Evolutionary conservation across 768 basidiomycete genomes (phyloP).

Genomic region (Phylloporus sp.): DNA sequence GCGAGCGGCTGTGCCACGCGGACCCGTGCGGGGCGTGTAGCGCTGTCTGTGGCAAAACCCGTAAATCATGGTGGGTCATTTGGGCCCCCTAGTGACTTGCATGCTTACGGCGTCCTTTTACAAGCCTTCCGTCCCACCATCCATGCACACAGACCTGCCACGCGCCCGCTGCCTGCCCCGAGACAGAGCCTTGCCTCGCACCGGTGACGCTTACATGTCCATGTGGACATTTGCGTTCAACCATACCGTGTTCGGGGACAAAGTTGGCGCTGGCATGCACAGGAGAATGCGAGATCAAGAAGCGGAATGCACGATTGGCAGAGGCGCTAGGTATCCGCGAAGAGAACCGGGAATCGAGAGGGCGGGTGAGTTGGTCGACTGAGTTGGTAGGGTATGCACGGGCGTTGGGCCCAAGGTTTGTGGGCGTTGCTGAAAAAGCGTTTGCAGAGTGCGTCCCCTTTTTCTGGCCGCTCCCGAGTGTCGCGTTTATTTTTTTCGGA

Average conservation of each 20-base stretch:
- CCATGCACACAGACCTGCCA: constrained; percentile 81
- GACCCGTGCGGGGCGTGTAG: constrained; percentile 78
- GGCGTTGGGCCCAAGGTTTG: constrained; percentile 51
- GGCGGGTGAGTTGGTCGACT: constrained; percentile 51
- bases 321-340: constrained; percentile 85
- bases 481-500: neutral
- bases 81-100: neutral
- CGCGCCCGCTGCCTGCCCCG: constrained; percentile 81
- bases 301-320: constrained; percentile 84
- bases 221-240: constrained; percentile 78
- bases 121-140: constrained; percentile 65
- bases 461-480: neutral
- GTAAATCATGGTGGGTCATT: constrained; percentile 69
- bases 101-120: neutral
- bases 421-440: constrained; percentile 70
- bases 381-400: constrained; percentile 62
- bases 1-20: constrained; percentile 77
- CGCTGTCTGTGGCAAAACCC: constrained; percentile 78
- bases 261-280: constrained; percentile 63
- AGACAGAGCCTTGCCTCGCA: constrained; percentile 71
- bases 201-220: constrained; percentile 69
- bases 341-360: constrained; percentile 38
- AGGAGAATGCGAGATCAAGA: constrained; percentile 77
- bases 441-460: constrained; percentile 66
- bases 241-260: constrained; percentile 59